Evolutionary conservation across 805 yeast species (phyloP).

Genomic region (Starmerella floris): DNA sequence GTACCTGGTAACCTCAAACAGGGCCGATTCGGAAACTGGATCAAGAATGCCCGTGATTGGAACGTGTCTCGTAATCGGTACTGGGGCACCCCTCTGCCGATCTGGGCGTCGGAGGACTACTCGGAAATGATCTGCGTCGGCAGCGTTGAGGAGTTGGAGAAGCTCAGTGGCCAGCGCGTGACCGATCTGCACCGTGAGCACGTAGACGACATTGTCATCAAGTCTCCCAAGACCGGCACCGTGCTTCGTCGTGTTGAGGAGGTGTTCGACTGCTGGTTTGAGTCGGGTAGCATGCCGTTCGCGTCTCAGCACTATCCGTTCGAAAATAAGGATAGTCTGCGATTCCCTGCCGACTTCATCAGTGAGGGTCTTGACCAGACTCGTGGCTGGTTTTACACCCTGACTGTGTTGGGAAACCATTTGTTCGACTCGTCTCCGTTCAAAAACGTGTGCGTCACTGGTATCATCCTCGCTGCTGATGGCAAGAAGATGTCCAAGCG

Average conservation of each 20-base stretch:
- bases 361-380: slow-evolving; percentile 99
- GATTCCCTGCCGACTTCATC: slow-evolving; percentile 95
- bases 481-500: slow-evolving; percentile 99
- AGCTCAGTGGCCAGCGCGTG: slow-evolving; percentile 70
- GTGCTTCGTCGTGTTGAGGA: slow-evolving; percentile 80
- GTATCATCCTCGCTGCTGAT: slow-evolving; percentile 93
- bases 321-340: slow-evolving; percentile 54
- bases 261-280: slow-evolving; percentile 99
- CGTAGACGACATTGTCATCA: slow-evolving; percentile 85
- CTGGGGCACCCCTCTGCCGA: slow-evolving; percentile 99
- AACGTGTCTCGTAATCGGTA: slow-evolving; percentile 94
- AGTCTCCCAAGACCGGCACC: slow-evolving; percentile 83
- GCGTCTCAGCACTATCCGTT: slow-evolving; percentile 96
- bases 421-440: slow-evolving; percentile 85
- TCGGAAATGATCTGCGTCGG: slow-evolving; percentile 91
- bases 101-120: slow-evolving; percentile 91
- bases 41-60: slow-evolving; percentile 98
- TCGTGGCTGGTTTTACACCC: slow-evolving; percentile 98
- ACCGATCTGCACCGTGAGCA: slow-evolving; percentile 88
- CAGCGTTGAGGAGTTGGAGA: slow-evolving; percentile 71
- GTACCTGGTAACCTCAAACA: slow-evolving; percentile 84
- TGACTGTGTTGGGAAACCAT: slow-evolving; percentile 90
- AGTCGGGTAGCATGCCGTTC: slow-evolving; percentile 98
- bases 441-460: slow-evolving; percentile 87
- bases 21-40: slow-evolving; percentile 95